These are phyloP conservation scores for Abortiporus biennis DNA, from an alignment of 1,284 basidiomycete genomes.

Conservation along the genomic window DNA sequence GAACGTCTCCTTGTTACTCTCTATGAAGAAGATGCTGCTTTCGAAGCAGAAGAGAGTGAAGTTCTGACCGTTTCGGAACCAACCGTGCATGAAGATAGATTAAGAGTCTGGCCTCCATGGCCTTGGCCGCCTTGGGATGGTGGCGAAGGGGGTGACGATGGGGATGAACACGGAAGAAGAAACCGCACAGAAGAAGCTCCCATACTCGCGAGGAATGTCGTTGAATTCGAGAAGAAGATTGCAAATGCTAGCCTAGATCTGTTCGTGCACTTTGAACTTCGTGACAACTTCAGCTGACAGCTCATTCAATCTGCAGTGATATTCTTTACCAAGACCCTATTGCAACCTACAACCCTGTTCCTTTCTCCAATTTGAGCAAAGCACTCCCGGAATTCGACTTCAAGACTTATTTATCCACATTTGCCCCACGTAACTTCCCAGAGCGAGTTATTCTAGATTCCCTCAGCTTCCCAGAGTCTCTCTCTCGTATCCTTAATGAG, in stretches of 20 bases:
- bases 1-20: slow-evolving; percentile 62
- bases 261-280: slow-evolving; percentile 35
- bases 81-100: slow-evolving; percentile 50
- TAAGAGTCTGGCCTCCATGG: slow-evolving; percentile 73
- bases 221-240: slow-evolving; percentile 79
- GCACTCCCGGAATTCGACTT: slow-evolving; percentile 79
- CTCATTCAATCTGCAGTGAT: slow-evolving; percentile 35
- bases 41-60: slow-evolving; percentile 14
- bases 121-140: slow-evolving; percentile 83
- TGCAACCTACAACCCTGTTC: slow-evolving; percentile 84
- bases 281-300: neutral
- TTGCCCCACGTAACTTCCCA: slow-evolving; percentile 77
- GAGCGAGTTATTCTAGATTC: slow-evolving; percentile 76
- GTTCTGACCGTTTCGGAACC: slow-evolving; percentile 16
- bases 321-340: slow-evolving; percentile 73
- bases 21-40: slow-evolving; percentile 45
- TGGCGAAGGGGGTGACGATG: slow-evolving; percentile 40
- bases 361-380: slow-evolving; percentile 63
- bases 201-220: slow-evolving; percentile 67
- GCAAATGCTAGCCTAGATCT: slow-evolving; percentile 78
- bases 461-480: slow-evolving; percentile 69
- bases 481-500: slow-evolving; percentile 66
- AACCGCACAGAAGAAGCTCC: slow-evolving; percentile 41
- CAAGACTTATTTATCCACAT: slow-evolving; percentile 77
- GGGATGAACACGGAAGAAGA: slow-evolving; percentile 33